These are phyloP conservation scores for Aspergillus bertholletiae DNA, from an alignment of 495 filamentous ascomycete genomes.

Conservation along the genomic window DNA sequence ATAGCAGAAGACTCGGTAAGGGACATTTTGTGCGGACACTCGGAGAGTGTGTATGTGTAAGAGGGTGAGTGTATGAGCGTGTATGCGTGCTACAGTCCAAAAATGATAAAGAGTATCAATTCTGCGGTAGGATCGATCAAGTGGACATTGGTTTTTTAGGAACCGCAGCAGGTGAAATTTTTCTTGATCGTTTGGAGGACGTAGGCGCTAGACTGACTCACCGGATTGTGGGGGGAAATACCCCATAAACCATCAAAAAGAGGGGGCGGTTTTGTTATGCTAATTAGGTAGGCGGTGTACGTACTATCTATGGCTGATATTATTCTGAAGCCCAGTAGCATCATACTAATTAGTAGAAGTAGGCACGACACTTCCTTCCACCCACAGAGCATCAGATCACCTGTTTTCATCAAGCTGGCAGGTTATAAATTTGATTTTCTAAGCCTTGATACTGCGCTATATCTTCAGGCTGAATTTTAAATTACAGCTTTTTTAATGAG, in stretches of 20 bases:
- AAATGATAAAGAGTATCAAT: neutral
- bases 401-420: neutral
- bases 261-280: no score
- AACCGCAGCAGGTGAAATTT: no score
- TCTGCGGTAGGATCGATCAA: neutral
- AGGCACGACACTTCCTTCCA: neutral
- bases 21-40: conserved; percentile 58
- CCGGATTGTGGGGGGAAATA: neutral
- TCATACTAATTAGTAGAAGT: neutral
- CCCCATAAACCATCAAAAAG: neutral
- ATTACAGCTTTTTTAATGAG: no score
- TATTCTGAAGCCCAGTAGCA: neutral
- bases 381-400: neutral
- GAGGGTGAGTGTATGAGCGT: no score
- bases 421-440: no score
- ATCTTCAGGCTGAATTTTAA: neutral
- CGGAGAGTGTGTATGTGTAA: neutral
- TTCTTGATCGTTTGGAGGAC: no score
- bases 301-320: no score
- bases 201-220: neutral
- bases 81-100: no score
- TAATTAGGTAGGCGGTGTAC: neutral
- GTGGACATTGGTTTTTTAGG: no score
- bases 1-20: conserved; percentile 67
- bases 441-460: no score